phyloP scores from a whole-genome alignment of 192 early-diverging fungal genomes.

The Pecoramyces ruminantium region DNA sequence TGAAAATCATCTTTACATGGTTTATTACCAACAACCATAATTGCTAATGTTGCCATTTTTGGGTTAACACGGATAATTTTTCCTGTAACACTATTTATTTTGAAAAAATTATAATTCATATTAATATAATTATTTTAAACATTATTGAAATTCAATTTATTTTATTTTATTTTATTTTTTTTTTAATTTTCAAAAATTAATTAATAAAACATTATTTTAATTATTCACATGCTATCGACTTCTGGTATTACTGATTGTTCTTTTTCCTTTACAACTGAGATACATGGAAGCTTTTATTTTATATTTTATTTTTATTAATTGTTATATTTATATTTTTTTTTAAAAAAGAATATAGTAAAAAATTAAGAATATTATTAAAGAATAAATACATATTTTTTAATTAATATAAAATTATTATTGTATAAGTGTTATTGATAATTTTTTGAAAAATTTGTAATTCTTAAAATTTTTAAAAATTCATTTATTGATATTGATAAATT shows the following conservation, averaged over 20 bases:
- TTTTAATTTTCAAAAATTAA: too few relatives aligned
- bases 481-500: not conserved
- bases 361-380: too few relatives aligned
- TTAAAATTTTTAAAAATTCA: slow-evolving; percentile 27
- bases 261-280: slow-evolving; percentile 35
- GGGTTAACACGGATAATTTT: slow-evolving; percentile 82
- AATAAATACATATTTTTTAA: too few relatives aligned
- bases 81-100: slow-evolving; percentile 43
- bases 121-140: not conserved
- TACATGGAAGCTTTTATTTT: not conserved
- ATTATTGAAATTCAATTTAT: not conserved
- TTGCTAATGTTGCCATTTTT: slow-evolving; percentile 65
- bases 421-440: too few relatives aligned
- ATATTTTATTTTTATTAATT: not conserved
- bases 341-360: too few relatives aligned
- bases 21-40: slow-evolving; percentile 71
- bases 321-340: too few relatives aligned
- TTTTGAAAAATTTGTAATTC: slow-evolving; percentile 13
- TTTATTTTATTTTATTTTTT: too few relatives aligned
- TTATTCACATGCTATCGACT: slow-evolving; percentile 40
- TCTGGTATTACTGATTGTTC: slow-evolving; percentile 56
- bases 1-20: slow-evolving; percentile 76
- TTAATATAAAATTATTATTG: too few relatives aligned
- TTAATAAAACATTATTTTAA: too few relatives aligned
- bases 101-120: not conserved